Base-by-base conservation (phyloP, 2,329 filamentous ascomycete genomes). In the Fusarium redolens region DNA sequence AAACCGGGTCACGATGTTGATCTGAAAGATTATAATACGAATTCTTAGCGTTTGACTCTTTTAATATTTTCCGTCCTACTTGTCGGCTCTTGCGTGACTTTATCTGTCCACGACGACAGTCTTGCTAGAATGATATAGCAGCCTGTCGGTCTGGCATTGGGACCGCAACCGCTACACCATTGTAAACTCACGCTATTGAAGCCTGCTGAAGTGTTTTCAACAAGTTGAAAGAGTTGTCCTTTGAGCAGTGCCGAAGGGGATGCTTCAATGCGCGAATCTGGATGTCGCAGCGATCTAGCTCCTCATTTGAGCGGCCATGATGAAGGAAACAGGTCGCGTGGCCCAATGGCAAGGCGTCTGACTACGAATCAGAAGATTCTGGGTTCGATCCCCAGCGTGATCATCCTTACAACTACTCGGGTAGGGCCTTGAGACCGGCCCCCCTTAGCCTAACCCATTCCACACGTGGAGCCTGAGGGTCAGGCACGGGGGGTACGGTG, bases 301-400 rank as follows among this genome's bases (percentile, higher is more conserved):
- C 9, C 12, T n/a, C 11, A 38, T 44, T 31, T 25, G 25, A 15
- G 30, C 15, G 5, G 2, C 10, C 8, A 6, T 0, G 3, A 8
- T 18, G 30, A 69, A 15, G 0, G 4, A 69, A 69, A 18, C 4
- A 45, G 66, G 66, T 69, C 66, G 66, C 66, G 66, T 69, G 66
- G 66, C 66, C 66, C 66, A 69, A 69, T 69, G 66, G 67, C 68
- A 70, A 70, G 68, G 68, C 68, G 67, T 70, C 68, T 70, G 68
- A 70, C 68, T 70, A 70, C 68, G 68, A 70, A 70, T 70, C 68
- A 70, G 68, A 70, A 70, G 66, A 70, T 70, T 70, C 66, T 70
- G 67, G 68, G 68, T 70, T 70, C 68, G 68, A 70, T 70, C 68
- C 68, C 68, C 61, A 71, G 61, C 68, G 61, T 70, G 68, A 70